Conservation (phyloP, 2,329 filamentous ascomycete species). For the Taxawa tesnikishii region DNA sequence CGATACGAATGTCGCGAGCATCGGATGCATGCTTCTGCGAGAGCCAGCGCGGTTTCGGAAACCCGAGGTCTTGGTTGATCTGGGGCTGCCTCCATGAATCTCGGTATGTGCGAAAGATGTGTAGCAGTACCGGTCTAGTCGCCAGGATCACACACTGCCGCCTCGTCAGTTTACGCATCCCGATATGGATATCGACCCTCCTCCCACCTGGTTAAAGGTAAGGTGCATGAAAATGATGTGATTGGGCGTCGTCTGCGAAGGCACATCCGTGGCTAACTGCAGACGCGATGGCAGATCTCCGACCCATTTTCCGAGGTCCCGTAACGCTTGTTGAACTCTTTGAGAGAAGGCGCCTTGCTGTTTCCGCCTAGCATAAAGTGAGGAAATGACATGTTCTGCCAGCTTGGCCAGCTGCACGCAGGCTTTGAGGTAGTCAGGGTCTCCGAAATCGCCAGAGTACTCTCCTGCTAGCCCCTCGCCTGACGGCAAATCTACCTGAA, state of each 20-base stretch:
- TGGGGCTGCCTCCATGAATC: constrained; percentile 6
- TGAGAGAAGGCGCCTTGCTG: constrained; percentile 20
- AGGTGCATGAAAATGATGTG: constrained; percentile 23
- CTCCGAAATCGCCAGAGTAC: constrained; percentile 19
- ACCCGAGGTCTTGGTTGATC: constrained; percentile 6
- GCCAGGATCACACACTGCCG: constrained; percentile 17
- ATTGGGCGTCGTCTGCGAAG: constrained; percentile 10
- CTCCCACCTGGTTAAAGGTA: constrained; percentile 18
- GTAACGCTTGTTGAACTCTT: constrained; percentile 23
- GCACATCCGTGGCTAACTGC: constrained; percentile 17
- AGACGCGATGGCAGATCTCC: constrained; percentile 21
- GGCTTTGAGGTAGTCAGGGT: constrained; percentile 24
- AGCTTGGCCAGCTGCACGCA: constrained; percentile 27
- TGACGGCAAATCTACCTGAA: constrained; percentile 31
- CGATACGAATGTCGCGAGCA: constrained; percentile 33
- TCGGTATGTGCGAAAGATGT: constrained; percentile 15
- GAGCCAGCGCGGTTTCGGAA: constrained; percentile 5
- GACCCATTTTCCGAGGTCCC: constrained; percentile 24
- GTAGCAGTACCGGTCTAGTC: constrained; percentile 21
- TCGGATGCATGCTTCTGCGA: constrained; percentile 26
- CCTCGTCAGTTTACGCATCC: no score
- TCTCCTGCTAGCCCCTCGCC: constrained; percentile 17
- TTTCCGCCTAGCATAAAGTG: constrained; percentile 17
- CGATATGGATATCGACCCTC: no score
- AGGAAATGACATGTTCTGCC: constrained; percentile 14